Percentiles rank a stretch among this genome's conserved stretches.
Evolutionary conservation across 2,329 filamentous ascomycete species (phyloP).

Genomic region (Paecilomyces sp.): DNA sequence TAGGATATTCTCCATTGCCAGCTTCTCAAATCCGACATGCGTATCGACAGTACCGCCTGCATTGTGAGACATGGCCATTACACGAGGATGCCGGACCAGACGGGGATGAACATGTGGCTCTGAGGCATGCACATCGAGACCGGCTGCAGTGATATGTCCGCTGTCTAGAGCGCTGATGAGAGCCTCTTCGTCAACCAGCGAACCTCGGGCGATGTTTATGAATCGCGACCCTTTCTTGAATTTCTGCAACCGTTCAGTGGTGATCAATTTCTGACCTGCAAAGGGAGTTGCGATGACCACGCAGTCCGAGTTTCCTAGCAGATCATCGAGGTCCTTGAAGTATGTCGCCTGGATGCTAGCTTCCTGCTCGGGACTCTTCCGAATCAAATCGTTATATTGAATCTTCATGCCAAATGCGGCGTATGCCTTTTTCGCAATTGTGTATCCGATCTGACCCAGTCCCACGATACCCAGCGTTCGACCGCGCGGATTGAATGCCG

Average conservation of each 20-base stretch:
- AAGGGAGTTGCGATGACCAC: slow-evolving; percentile 35
- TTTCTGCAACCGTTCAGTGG: slow-evolving; percentile 31
- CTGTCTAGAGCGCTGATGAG: slow-evolving; percentile 41
- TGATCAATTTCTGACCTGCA: slow-evolving; percentile 33
- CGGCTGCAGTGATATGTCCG: slow-evolving; percentile 41
- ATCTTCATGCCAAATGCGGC: slow-evolving; percentile 48
- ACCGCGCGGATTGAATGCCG: slow-evolving; percentile 41
- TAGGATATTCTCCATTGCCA: slow-evolving; percentile 38
- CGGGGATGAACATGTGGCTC: slow-evolving; percentile 45
- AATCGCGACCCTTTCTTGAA: slow-evolving; percentile 45
- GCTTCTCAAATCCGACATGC: slow-evolving; percentile 40
- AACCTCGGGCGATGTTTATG: slow-evolving; percentile 48
- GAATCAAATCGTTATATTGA: slow-evolving; percentile 44
- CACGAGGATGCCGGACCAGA: slow-evolving; percentile 34
- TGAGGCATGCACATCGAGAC: slow-evolving; percentile 48
- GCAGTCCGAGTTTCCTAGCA: slow-evolving; percentile 36
- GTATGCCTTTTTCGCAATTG: slow-evolving; percentile 41
- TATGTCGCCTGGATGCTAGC: slow-evolving; percentile 29
- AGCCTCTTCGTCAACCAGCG: slow-evolving; percentile 46
- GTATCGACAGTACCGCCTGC: slow-evolving; percentile 42
- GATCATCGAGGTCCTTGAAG: slow-evolving; percentile 32
- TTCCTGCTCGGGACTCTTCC: slow-evolving; percentile 30
- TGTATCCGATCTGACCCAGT: slow-evolving; percentile 41
- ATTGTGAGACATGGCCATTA: slow-evolving; percentile 40
- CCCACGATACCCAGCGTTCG: slow-evolving; percentile 48